phyloP scores from a whole-genome alignment of 371 early-diverging fungal genomes.

The Catenaria anguillulae region DNA sequence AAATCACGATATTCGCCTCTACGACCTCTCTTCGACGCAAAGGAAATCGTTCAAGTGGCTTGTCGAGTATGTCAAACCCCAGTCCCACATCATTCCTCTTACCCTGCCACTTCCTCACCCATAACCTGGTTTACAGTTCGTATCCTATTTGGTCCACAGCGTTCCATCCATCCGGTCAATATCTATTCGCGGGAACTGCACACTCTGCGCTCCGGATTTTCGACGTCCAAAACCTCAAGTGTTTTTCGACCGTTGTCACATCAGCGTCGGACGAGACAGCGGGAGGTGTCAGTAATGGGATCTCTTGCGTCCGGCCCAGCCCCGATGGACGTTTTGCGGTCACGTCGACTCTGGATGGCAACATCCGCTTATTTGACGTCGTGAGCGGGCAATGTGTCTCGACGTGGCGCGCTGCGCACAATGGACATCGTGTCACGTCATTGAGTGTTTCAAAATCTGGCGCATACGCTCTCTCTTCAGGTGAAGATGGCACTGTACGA shows the following conservation, averaged over 20 bases:
- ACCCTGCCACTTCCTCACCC: too few relatives aligned
- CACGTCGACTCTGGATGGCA: slow-evolving; percentile 63
- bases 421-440: slow-evolving; percentile 54
- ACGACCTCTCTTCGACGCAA: slow-evolving; percentile 63
- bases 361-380: slow-evolving; percentile 76
- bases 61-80: slow-evolving; percentile 52
- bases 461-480: slow-evolving; percentile 58
- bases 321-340: slow-evolving; percentile 54
- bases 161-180: neutral
- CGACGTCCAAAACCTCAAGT: slow-evolving; percentile 65
- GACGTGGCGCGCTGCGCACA: slow-evolving; percentile 55
- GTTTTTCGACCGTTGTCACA: slow-evolving; percentile 42
- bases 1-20: slow-evolving; percentile 70
- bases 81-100: too few relatives aligned
- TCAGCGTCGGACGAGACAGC: slow-evolving; percentile 39
- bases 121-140: too few relatives aligned
- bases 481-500: slow-evolving; percentile 53
- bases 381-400: slow-evolving; percentile 52
- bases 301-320: slow-evolving; percentile 60
- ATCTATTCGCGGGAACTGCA: slow-evolving; percentile 37
- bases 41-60: slow-evolving; percentile 66
- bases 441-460: slow-evolving; percentile 57
- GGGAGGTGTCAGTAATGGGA: slow-evolving; percentile 21
- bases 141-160: slow-evolving; percentile 45
- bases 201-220: slow-evolving; percentile 63